Evolutionary conservation across 1,139 yeast genomes (phyloP), one percentile per base, ranked within the genome.

Genomic region (Candida sanyaensis): DNA sequence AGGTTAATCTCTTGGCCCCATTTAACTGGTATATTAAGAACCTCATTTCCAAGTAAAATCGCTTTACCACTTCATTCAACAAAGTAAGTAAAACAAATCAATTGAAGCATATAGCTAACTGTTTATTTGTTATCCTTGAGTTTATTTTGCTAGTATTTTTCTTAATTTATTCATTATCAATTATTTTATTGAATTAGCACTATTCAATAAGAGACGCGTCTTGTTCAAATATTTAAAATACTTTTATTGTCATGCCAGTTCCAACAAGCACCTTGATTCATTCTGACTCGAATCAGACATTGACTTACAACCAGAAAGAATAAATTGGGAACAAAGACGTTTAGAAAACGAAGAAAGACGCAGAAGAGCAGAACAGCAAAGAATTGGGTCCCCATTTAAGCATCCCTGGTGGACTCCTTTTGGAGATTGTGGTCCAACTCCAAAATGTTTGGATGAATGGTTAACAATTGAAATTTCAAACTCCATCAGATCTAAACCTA

Each of bases 401-500:
- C 55, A 52, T 29, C 55, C 55, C 1, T 52, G 53, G 54, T 52
- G 55, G 55, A 8, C 24, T 10, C 52, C 62, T 1, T 61, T 44
- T 39, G 3, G 44, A 5, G 53, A 48, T 11, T 7, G 43, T 11
- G 66, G 65, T 1, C 62, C 62, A 1, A 8, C 24, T 10, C 51
- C 58, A 7, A 55, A 52, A 47, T 54, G 64, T 37, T 42, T 54
- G 13, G 62, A 65, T 37, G 73, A 69, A 52, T 60, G 63, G 61
- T 47, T 57, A 12, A 62, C 69, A 6, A 52, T 58, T 26, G 57
- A 58, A 2, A 50, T 69, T 17, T 60, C 66, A n/a, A 49, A 53
- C 42, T 43, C 52, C 8, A 65, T 69, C 36, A 56, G 73, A 28
- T 47, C 48, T 8, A 72, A 70, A 47, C 66, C 67, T 1, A 55